phyloP scores from a whole-genome alignment of 208 protist species.

The Trypanosoma boissoni region DNA sequence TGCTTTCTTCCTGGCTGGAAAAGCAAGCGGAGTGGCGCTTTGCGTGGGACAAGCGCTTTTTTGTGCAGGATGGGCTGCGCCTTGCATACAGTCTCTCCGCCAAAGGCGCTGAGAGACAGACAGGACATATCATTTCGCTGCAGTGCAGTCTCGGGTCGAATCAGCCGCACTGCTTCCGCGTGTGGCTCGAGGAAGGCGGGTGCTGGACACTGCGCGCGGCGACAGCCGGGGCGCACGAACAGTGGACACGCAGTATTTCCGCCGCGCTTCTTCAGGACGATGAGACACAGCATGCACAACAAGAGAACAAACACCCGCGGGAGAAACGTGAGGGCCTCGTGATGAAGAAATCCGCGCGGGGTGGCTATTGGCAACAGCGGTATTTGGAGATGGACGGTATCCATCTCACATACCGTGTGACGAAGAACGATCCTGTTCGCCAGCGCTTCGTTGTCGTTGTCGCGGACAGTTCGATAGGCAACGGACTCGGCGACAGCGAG shows the following conservation, averaged over 20 bases:
- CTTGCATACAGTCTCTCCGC: slow-evolving; percentile 56
- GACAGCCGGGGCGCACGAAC: slow-evolving; percentile 21
- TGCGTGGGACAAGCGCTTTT: slow-evolving; percentile 61
- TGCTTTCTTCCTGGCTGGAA: slow-evolving; percentile 43
- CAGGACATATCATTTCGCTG: slow-evolving; percentile 54
- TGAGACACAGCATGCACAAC: no score
- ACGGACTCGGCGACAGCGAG: slow-evolving; percentile 18
- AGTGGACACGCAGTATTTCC: slow-evolving; percentile 20
- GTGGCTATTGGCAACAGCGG: slow-evolving; percentile 52
- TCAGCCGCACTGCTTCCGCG: slow-evolving; percentile 41
- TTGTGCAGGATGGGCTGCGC: slow-evolving; percentile 52
- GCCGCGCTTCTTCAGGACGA: slow-evolving; percentile 5
- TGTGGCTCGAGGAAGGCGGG: slow-evolving; percentile 71
- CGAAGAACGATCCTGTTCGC: slow-evolving; percentile 23
- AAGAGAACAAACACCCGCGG: no score
- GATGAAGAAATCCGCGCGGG: slow-evolving; percentile 69
- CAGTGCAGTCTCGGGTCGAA: slow-evolving; percentile 16
- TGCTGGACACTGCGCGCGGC: slow-evolving; percentile 64
- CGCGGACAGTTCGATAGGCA: slow-evolving; percentile 46
- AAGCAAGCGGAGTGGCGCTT: slow-evolving; percentile 82
- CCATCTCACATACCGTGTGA: slow-evolving; percentile 49
- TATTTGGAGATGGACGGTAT: slow-evolving; percentile 56
- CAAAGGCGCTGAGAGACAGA: slow-evolving; percentile 44
- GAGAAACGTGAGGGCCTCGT: no score
- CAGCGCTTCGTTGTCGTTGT: slow-evolving; percentile 48